These are phyloP conservation scores for Backusella westeae DNA, from an alignment of 192 early-diverging fungal species.

Conservation along the genomic window DNA sequence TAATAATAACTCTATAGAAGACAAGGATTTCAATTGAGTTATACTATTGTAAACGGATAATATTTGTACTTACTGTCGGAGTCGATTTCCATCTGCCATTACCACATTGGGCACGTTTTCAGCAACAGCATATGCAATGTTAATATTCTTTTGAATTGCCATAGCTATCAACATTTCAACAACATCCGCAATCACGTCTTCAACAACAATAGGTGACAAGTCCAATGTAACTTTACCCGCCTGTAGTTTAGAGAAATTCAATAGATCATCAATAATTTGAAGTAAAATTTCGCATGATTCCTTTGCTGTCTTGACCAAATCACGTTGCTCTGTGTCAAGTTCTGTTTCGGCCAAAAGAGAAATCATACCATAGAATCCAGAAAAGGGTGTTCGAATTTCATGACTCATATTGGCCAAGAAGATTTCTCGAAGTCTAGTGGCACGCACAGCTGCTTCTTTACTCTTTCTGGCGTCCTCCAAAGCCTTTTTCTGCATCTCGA, in stretches of 20 bases:
- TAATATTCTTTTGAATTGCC: conserved; percentile 60
- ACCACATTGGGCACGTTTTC: conserved; percentile 54
- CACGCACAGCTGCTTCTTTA: conserved; percentile 33
- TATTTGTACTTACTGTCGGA: conserved; percentile 48
- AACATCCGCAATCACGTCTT: conserved; percentile 46
- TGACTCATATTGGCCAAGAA: conserved; percentile 40
- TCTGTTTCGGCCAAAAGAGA: conserved; percentile 44
- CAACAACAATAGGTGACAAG: conserved; percentile 38
- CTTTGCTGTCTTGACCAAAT: conserved; percentile 50
- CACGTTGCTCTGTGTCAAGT: conserved; percentile 45
- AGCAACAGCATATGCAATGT: conserved; percentile 54
- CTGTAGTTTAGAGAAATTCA: conserved; percentile 49
- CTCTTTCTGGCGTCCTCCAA: conserved; percentile 34
- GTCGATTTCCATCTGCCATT: conserved; percentile 64
- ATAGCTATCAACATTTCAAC: conserved; percentile 61
- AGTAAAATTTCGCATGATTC: conserved; percentile 50
- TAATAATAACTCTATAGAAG: conserved; percentile 52
- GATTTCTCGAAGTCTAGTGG: conserved; percentile 31
- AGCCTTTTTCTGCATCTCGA: conserved; percentile 34
- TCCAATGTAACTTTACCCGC: conserved; percentile 50
- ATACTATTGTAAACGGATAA: not conserved
- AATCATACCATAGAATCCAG: conserved; percentile 49
- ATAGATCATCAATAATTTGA: conserved; percentile 48
- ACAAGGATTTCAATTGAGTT: not conserved
- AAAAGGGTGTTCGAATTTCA: conserved; percentile 46